phyloP scores from a whole-genome alignment of 257 asterid genomes.

The Fraxinus pennsylvanica region DNA sequence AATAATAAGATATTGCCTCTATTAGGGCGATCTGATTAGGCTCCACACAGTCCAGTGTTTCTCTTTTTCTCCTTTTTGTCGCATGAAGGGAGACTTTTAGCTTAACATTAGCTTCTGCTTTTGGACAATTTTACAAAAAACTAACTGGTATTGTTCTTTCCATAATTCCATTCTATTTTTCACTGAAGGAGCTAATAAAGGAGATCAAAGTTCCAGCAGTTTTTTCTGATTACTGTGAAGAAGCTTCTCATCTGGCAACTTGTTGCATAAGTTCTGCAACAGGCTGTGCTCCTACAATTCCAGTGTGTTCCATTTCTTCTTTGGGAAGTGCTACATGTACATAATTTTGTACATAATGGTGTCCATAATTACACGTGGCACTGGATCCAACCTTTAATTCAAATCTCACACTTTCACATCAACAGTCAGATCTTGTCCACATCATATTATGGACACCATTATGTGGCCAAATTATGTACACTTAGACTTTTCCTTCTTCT shows the following conservation, averaged over 20 bases:
- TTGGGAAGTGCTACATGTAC: too few species aligned
- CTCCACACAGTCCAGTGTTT: background rate
- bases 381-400: too few species aligned
- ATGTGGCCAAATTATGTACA: too few species aligned
- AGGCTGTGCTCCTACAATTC: conserved; percentile 50
- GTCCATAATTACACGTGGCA: too few species aligned
- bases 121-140: background rate
- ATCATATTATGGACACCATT: too few species aligned
- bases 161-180: background rate
- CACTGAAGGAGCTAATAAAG: conserved; percentile 58
- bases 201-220: conserved; percentile 66
- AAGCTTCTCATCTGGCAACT: conserved; percentile 76
- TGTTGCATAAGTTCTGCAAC: conserved; percentile 58
- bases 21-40: background rate
- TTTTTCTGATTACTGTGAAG: conserved; percentile 94
- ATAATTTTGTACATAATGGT: too few species aligned
- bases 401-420: too few species aligned
- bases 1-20: too few species aligned
- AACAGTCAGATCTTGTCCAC: too few species aligned
- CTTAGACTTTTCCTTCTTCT: too few species aligned
- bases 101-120: background rate
- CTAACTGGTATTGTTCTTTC: background rate
- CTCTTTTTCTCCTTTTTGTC: background rate
- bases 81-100: background rate
- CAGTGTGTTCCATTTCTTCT: conserved; percentile 36